Evolutionary conservation across 106 monocot species (phyloP).

Genomic region (Phalaenopsis aphrodite): DNA sequence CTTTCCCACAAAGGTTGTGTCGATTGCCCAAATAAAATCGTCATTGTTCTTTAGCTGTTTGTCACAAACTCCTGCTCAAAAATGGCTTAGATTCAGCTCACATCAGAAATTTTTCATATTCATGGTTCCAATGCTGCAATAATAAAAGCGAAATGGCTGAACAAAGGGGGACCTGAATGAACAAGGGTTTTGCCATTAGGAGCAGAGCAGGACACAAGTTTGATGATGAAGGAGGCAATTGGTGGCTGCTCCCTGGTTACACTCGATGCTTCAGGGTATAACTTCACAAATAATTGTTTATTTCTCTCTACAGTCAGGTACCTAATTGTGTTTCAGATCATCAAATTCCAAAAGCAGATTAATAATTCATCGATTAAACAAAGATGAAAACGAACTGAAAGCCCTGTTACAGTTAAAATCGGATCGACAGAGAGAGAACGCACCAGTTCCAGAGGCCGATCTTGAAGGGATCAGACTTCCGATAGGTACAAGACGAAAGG

Average conservation of each 20-base stretch:
- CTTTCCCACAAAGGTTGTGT: conserved; percentile 45
- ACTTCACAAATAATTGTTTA: conserved; percentile 64
- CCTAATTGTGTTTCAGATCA: conserved; percentile 25
- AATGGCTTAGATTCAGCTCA: background rate
- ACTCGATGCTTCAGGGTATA: conserved; percentile 72
- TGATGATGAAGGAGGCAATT: conserved; percentile 80
- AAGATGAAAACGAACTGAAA: background rate
- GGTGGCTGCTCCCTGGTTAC: conserved; percentile 66
- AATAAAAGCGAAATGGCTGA: background rate
- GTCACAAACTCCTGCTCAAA: conserved; percentile 61
- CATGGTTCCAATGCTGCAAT: background rate
- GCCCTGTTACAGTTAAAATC: background rate
- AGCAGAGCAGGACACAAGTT: conserved; percentile 47
- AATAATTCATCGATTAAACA: background rate
- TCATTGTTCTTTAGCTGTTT: conserved; percentile 73
- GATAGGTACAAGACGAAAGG: conserved; percentile 50
- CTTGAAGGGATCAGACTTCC: conserved; percentile 80
- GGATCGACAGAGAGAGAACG: background rate
- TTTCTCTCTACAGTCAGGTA: conserved; percentile 73
- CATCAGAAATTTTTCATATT: background rate
- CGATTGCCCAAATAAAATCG: conserved; percentile 75
- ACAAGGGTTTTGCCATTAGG: conserved; percentile 42
- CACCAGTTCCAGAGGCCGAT: conserved; percentile 92
- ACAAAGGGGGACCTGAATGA: conserved; percentile 56
- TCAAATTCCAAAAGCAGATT: background rate